Base-by-base conservation (phyloP, 2,329 filamentous ascomycete genomes). In the Didymella sp. region DNA sequence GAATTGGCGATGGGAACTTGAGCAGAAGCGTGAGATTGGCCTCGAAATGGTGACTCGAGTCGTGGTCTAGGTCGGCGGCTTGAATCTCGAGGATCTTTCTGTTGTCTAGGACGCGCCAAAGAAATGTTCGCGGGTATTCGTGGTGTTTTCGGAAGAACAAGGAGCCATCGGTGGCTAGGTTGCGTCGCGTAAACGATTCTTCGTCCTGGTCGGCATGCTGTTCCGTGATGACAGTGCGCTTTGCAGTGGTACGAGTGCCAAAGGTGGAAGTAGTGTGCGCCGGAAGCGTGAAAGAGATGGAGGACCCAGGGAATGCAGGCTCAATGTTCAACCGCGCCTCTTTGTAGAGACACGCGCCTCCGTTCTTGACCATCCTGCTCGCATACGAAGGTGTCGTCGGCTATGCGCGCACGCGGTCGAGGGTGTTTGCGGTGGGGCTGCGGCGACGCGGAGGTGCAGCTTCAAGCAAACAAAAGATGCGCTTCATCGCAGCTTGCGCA, bases 31-130 rank as follows among this genome's bases (percentile, higher is more conserved):
- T 88, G 48, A 95, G 80, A 62, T 88, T 86, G 51, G 90, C 86
- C 76, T 96, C 91, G 47, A 78, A 73, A 40, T 81, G 77, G 21
- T 87, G 84, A 82, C 84, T 59, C 82, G 83, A 63, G 82, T 85
- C 79, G 85, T 92, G 73, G 21, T 87, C 89, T 63, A 97, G 79
- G 77, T 99, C 95, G 58, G 91, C 87, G 37, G 87, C 88, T 71
- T 91, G 89, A 47, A 99, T 83, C 77, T 95, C 94, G 66, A 99
- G 82, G 60, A 92, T 82, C 64, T 85, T 90, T 70, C 87, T 87
- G 68, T 91, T 87, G 70, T 96, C 89, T 59, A 97, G 79, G 35
- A 98, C 84, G 66, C 94, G 87, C 95, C 95, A 99, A 44, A 96
- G 83, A 73, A 98, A 96, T 76, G 87, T 91, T 72, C 90, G 88